Base-by-base conservation (phyloP, 306 rosid genomes). In the Vigna hirtella region DNA sequence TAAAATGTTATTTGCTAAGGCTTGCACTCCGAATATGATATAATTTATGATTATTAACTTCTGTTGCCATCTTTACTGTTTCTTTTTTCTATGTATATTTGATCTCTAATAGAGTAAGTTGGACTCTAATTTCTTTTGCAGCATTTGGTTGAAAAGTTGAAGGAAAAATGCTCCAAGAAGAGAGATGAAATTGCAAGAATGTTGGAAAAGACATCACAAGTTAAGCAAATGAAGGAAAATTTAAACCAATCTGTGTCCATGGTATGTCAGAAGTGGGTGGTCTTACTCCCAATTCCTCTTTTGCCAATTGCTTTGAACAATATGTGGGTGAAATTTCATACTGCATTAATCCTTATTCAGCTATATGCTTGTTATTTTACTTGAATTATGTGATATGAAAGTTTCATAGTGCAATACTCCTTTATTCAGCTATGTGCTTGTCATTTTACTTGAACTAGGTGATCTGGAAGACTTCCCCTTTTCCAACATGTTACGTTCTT, bases 161-260 rank as follows among this genome's bases (percentile, higher is more conserved):
- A 17, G 62, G 87, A 91, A 73, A 68, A 26, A 55, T 74, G 59
- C 34, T 73, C 81, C 10, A 56, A 72, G 85, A 90, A 92, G 85
- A 94, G 85, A 77, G 74, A 51, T 57, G 86, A 86, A 74, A 90
- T 94, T 48, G 77, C 82, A 57, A 48, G 56, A 75, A 89, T 92
- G 97, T 64, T 91, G 89, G 88, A 85, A 62, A 88, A 75, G 72
- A 90, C 95, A 18, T 76, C 92, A 40, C 92, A 92, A 86, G 87
- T 88, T 70, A 86, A 88, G 77, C 84, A 88, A 85, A 74, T 80
- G 95, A 89, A 86, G 87, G 91, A 87, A 43, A 84, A 79, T 42
- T 77, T 90, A 86, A 84, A 83, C 61, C 86, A 79, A 71, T 83
- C 83, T 47, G 76, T 90, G 84, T 55, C 95, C 56, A 63, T 24